Evolutionary conservation across 352 stramenopile genomes (phyloP), one percentile per base, ranked within the genome.

Genomic region (Phytopythium cucurbitacearum): DNA sequence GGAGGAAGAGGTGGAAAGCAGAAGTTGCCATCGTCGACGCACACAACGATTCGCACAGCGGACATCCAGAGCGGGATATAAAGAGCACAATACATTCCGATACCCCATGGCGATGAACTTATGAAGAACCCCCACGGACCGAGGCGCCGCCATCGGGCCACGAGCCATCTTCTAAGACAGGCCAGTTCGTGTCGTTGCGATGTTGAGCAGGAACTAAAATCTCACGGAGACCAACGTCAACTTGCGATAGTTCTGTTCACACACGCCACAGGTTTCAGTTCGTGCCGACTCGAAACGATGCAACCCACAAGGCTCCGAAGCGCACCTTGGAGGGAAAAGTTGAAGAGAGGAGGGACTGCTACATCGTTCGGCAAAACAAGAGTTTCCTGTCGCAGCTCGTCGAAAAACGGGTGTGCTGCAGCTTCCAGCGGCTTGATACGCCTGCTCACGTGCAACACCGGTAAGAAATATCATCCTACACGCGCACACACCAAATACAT

Each of bases 321-420:
- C 60, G 36, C 62, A 95, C 85, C 85, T 85, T 94, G 72, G 55
- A 87, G 65, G 16, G 93, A 97, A 74, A 98, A 98, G 75, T 98
- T 95, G 79, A 98, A 98, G 10, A 98, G 68, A 44, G 85, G 76
- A 1, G 89, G 87, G 11, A 91, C 63, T 0, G 84, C 60, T n/a
- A 73, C 66, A 38, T 94, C 77, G 55, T 95, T 85, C 28, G 96
- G 96, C 21, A 99, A 69, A 40, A 68, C 71, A 34, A 94, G 56
- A 39, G 67, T 63, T 56, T 89, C 73, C 61, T 96, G 71, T 43
- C 96, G 80, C 32, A 99, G 76, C 63, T 99, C 97, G 62, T 99
- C 96, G 64, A 99, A 99, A 67, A 99, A 99, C 15, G 91, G 73
- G 72, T 99, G 97, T 4, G 87, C 88, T 48, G 87, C 73, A 16